Evolutionary conservation across 257 asterid species (phyloP).

Genomic region (Solanum chilense): DNA sequence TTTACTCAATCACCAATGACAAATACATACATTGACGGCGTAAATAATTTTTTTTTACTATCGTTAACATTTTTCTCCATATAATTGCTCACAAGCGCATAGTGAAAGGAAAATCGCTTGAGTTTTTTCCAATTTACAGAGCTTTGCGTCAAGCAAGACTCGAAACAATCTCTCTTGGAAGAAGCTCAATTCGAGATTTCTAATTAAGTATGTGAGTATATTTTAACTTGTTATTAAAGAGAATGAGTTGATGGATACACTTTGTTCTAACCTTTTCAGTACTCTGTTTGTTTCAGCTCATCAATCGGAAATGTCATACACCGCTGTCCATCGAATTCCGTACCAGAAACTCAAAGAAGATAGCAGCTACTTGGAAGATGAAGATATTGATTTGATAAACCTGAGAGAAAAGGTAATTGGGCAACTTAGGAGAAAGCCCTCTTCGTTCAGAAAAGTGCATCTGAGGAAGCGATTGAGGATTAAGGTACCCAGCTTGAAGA

Average conservation of each 20-base stretch:
- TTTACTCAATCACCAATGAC: neutral
- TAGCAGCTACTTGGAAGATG: slow-evolving; percentile 15
- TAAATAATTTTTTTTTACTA: neutral
- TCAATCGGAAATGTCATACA: slow-evolving; percentile 20
- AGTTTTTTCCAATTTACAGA: neutral
- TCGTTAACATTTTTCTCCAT: neutral
- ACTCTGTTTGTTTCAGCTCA: neutral
- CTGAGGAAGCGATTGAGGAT: slow-evolving; percentile 15
- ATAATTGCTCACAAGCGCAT: neutral
- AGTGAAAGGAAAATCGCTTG: neutral
- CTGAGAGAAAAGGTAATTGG: slow-evolving; percentile 24
- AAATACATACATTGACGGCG: neutral
- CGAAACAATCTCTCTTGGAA: neutral
- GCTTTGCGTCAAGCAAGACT: neutral
- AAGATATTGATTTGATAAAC: neutral
- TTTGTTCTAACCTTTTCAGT: neutral
- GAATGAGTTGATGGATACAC: neutral
- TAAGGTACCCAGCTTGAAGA: slow-evolving; percentile 38
- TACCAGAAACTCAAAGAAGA: slow-evolving; percentile 45
- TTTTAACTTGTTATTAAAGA: neutral
- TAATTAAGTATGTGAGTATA: neutral
- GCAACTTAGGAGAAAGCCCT: slow-evolving; percentile 11
- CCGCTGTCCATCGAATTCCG: slow-evolving; percentile 3
- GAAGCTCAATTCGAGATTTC: neutral
- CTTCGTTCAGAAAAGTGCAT: slow-evolving; percentile 16